Evolutionary conservation across 1,139 yeast species (phyloP), one percentile per base, ranked within the genome.

Genomic region (Suhomyces choctaworum): DNA sequence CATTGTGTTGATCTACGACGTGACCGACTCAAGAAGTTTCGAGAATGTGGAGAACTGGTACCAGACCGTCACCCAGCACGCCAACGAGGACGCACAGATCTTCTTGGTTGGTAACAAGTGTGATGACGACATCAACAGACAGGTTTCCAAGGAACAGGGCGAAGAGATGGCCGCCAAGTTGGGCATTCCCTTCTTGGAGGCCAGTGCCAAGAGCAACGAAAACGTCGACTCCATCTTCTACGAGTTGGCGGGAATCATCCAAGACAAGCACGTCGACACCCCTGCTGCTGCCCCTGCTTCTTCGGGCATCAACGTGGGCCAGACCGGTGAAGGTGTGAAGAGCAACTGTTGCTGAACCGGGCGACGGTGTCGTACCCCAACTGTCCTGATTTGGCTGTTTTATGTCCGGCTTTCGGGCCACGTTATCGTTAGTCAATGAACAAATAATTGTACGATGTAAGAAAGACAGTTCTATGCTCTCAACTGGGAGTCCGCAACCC

Each of bases 81-180:
- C 98, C 29, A 85, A 84, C 53, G 97, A 89, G 51, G 96, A 89
- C 54, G 97, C 96, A 13, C 96, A 88, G 60, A 76, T 90, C 57
- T 83, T 92, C 56, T 73, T 92, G 47, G 97, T 92, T 21, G 98
- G 97, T 47, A 92, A 92, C 73, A 92, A 92, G 71, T 82, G 87
- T 58, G 98, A 92, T 56, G 90, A 86, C 62, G 86, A 63, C 65
- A 96, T 69, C 60, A 68, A 78, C 42, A 71, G 82, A 62, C 86
- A 81, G 39, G 94, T 92, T 11, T 72, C 90, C 19, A 73, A 77
- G 42, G 96, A 90, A 54, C 95, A 90, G 62, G 98, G 98, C 49
- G 87, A 85, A 58, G 80, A 77, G 22, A 72, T 92, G 50, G 97
- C 98, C n/a, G 73, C 80, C 39, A 92, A 84, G 58, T 74, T 90